These are phyloP conservation scores for Citrullus colocynthis DNA, from an alignment of 306 rosid species.

Conservation along the genomic window DNA sequence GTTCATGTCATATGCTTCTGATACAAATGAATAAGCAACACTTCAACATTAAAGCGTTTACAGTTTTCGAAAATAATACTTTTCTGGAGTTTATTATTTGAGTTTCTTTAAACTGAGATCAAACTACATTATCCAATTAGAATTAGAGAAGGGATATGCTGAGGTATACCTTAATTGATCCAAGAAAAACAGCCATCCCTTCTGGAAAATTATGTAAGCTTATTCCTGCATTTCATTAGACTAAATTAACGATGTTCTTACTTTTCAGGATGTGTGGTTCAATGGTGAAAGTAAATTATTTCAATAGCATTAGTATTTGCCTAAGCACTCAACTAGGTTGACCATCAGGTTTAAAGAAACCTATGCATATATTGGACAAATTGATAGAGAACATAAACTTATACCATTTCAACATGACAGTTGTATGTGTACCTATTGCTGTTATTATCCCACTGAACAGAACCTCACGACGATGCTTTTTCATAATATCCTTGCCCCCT, in stretches of 20 bases:
- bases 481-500: conserved; percentile 77
- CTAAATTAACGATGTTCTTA: not conserved
- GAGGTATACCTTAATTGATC: conserved; percentile 77
- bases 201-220: conserved; percentile 98
- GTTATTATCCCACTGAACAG: conserved; percentile 77
- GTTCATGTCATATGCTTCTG: not conserved
- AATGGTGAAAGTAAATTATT: not conserved
- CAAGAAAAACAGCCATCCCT: conserved; percentile 99
- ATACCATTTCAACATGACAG: not conserved
- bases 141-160: not conserved
- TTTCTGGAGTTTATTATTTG: not conserved
- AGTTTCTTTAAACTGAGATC: not conserved
- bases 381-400: conserved; percentile 1
- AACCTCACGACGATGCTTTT: conserved; percentile 88
- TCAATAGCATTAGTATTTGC: not conserved
- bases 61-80: not conserved
- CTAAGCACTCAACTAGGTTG: not conserved
- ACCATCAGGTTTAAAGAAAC: not conserved
- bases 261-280: not conserved
- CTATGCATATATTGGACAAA: not conserved
- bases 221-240: conserved; percentile 50
- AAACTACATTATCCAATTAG: not conserved
- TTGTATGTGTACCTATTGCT: conserved; percentile 54
- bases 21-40: not conserved
- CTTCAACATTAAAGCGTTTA: not conserved